These are phyloP conservation scores for Rhizopogon vinicolor DNA, from an alignment of 768 basidiomycete species.

Conservation along the genomic window DNA sequence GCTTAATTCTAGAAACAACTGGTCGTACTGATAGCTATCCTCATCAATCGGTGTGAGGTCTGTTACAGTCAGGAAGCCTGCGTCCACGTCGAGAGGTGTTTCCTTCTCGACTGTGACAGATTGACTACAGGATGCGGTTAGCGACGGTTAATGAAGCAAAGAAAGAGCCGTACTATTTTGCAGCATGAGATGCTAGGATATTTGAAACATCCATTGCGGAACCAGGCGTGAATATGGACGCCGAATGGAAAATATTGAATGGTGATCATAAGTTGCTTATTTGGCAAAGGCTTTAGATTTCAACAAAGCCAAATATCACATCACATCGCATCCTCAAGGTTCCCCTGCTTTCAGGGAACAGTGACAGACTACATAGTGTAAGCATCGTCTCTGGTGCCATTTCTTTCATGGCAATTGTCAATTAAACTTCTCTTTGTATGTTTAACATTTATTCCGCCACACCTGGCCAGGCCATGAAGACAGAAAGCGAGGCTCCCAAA, in stretches of 20 bases:
- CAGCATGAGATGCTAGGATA: conserved; percentile 69
- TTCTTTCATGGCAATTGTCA: neutral
- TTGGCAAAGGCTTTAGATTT: conserved; percentile 15
- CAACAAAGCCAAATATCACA: conserved; percentile 16
- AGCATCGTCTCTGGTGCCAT: neutral
- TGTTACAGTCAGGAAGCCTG: conserved; percentile 79
- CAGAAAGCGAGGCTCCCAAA: conserved; percentile 33
- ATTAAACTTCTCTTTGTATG: neutral
- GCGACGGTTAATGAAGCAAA: neutral
- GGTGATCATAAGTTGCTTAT: neutral
- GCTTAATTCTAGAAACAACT: neutral
- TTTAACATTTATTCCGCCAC: neutral
- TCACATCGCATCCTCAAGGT: neutral
- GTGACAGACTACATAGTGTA: no score
- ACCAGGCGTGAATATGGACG: neutral
- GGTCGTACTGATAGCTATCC: conserved; percentile 71
- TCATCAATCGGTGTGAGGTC: conserved; percentile 86
- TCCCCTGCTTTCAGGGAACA: no score
- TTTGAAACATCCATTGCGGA: conserved; percentile 76
- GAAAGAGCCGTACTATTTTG: conserved; percentile 55
- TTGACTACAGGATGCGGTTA: conserved; percentile 41
- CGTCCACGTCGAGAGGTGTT: conserved; percentile 73
- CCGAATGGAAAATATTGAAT: neutral
- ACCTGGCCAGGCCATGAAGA: conserved; percentile 31
- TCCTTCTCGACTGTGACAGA: conserved; percentile 73